Evolutionary conservation across 495 filamentous ascomycete species (phyloP), one percentile per base, ranked within the genome.

Genomic region (Aspergillus incahuasiensis): DNA sequence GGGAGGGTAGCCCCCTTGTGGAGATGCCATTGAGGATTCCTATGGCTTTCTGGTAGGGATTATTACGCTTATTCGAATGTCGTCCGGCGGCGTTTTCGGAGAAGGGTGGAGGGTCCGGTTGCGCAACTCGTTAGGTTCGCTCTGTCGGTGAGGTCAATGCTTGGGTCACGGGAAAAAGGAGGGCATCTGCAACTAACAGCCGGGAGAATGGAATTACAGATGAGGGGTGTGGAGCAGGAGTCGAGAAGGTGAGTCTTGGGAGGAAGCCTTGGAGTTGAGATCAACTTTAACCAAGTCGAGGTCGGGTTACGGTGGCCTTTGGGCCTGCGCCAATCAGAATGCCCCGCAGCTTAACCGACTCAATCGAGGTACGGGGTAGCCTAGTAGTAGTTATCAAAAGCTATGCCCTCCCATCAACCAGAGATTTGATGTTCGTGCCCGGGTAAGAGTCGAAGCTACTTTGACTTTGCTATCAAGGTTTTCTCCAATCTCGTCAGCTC

Each of bases 1-100:
- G 54, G 76, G 70, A 68, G 77, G 78, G 64, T 87, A 88, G 57
- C 79, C 82, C 68, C 87, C 86, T 56, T 84, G 85, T 68, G 84
- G 83, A 69, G 75, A 67, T 62, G 78, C 75, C 79, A 82, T 82
- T 57, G 55, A 60, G 62, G 51, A 16, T 58, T 28, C 34, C 41
- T 63, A 40, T 62, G 20, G 34, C 50, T 30, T 21, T 55, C 52
- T 40, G 12, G 39, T 53, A 39, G 16, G 25, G 46, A 32, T 20
- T 25, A 22, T 41, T 52, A 9, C 19, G 32, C 11, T 46, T 40
- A 30, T 55, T 45, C 43, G 50, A 43, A 42, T 50, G 16, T 55
- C 20, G 51, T 54, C 39, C 28, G 39, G 20, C 30, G 52, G 39
- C 19, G 32, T 13, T 35, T 7, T 45, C 22, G 44, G 19, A 43